A percentile compares a stretch with the other conserved stretches of the same genome.
Evolutionary conservation across 805 yeast genomes (phyloP).

Genomic region (Lachancea nothofagi): DNA sequence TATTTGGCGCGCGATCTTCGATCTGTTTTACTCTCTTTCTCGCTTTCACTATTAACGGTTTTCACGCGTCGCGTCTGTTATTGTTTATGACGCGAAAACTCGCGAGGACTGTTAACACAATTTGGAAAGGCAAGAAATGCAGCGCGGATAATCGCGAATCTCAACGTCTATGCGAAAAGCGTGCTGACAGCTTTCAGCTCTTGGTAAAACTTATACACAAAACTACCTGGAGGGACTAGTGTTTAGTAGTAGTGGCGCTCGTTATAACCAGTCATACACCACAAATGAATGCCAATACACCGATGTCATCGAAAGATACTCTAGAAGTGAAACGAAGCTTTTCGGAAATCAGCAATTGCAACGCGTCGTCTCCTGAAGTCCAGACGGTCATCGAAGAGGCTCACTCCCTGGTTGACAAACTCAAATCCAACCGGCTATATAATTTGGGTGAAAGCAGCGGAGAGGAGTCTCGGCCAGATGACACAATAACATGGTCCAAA

Average conservation of each 20-base stretch:
- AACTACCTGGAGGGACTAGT: no score
- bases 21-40: not conserved
- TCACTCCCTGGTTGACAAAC: not conserved
- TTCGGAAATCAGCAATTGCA: no score
- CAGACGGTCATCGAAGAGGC: slow-evolving; percentile 11
- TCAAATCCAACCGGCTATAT: slow-evolving; percentile 2
- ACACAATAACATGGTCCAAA: not conserved
- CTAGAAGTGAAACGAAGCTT: not conserved
- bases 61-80: slow-evolving; percentile 9
- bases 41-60: no score
- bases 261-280: not conserved
- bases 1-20: not conserved
- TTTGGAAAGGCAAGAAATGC: not conserved
- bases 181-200: no score
- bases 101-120: not conserved
- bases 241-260: no score
- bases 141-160: no score
- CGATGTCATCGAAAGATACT: not conserved
- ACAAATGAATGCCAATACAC: not conserved
- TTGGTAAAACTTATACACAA: no score
- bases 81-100: slow-evolving; percentile 6
- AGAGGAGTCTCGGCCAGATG: no score
- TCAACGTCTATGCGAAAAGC: no score
- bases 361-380: slow-evolving; percentile 4
- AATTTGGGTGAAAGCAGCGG: no score